A percentile compares a stretch with the other conserved stretches of the same genome.
These are phyloP conservation scores for Pisolithus orientalis DNA, from an alignment of 768 basidiomycete genomes.

Conservation along the genomic window DNA sequence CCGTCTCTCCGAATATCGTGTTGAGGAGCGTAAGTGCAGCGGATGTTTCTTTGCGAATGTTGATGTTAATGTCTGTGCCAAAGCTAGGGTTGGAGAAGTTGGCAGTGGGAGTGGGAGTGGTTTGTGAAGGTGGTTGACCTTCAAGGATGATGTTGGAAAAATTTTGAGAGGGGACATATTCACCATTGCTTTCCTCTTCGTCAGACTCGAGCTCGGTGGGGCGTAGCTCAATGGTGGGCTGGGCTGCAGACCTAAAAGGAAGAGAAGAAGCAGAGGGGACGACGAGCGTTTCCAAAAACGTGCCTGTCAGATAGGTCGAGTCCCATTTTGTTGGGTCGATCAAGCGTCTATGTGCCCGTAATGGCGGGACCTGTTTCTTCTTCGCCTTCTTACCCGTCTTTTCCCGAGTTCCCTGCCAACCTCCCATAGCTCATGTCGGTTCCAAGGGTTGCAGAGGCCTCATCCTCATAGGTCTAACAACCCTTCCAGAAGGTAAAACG, in stretches of 20 bases:
- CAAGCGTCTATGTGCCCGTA: slow-evolving; percentile 51
- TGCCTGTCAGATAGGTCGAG: slow-evolving; percentile 62
- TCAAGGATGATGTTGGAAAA: too few species aligned
- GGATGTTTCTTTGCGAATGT: slow-evolving; percentile 11
- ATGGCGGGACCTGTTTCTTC: slow-evolving; percentile 44
- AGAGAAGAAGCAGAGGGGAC: neutral
- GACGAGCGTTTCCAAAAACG: slow-evolving; percentile 46
- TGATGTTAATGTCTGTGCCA: neutral
- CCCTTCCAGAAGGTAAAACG: slow-evolving; percentile 57
- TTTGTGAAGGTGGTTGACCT: too few species aligned
- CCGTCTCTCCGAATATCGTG: slow-evolving; percentile 46
- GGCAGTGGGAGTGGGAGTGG: too few species aligned
- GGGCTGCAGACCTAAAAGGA: too few species aligned
- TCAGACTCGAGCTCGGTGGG: too few species aligned
- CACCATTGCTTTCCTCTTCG: too few species aligned
- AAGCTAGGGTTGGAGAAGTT: too few species aligned
- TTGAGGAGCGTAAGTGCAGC: slow-evolving; percentile 32
- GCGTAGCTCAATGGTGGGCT: too few species aligned
- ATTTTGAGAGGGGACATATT: too few species aligned
- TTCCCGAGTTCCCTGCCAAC: slow-evolving; percentile 7
- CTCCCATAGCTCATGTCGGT: slow-evolving; percentile 9
- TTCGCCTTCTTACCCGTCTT: slow-evolving; percentile 31
- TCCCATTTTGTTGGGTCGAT: slow-evolving; percentile 75
- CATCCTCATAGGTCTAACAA: slow-evolving; percentile 64
- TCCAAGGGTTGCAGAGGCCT: slow-evolving; percentile 47